Base-by-base conservation (phyloP, 1,284 basidiomycete species). In the Flammula alnicola region DNA sequence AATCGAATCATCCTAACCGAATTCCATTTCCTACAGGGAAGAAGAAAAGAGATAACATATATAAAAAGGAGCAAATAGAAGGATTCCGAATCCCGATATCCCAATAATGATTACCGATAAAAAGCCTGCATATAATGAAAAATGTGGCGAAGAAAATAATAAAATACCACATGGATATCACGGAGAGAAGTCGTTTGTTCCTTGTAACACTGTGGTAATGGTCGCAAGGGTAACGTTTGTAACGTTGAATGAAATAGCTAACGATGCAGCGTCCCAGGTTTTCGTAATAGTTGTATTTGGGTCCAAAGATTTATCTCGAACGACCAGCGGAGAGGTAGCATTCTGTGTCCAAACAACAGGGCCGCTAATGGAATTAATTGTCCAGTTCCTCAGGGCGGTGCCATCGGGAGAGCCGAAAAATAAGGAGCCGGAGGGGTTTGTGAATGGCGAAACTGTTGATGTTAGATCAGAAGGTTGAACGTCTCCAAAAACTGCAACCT, bases 401-500 rank as follows among this genome's bases (percentile, higher is more conserved):
- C 77, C 79, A 39, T 72, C 65, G 33, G 72, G 64, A 23, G 81
- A 80, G 10, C 84, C 84, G 59, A 86, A 86, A 58, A 84, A 85
- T 29, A 87, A 65, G 3, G 68, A 57, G 8, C 75, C 77, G 22
- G 71, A 68, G n/a, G 79, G 65, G 7, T 73, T 76, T 4, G 77
- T 69, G 52, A 86, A 79, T 9, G 80, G 76, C 16, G 83, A 80
- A n/a, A 76, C 65, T 9, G 74, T 72, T 33, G 65, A 73, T 31
- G 59, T 57, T 16, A 84, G 60, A 59, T 86, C 83, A 5, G 71
- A 57, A 14, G 77, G 72, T 16, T 63, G 62, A 23, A 86, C 63
- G 5, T 73, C 70, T 8, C 84, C 84, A 61, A 86, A 84, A 16
- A 86, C 60, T 3, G 82, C 81, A 5, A 85, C 80, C 62, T 86